phyloP scores from a whole-genome alignment of 345 rosid genomes.

The Microcos paniculata region DNA sequence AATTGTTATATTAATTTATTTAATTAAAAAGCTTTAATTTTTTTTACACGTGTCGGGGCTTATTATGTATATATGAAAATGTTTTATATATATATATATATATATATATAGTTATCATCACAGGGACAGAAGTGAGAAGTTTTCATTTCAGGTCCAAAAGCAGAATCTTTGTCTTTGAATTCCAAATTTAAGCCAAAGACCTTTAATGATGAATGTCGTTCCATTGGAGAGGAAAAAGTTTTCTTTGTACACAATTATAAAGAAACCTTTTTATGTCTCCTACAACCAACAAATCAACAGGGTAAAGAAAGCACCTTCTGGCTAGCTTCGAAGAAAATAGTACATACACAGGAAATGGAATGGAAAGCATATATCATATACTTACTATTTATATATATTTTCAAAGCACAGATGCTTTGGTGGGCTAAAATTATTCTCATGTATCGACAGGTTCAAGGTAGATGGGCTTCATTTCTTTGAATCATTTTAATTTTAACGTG shows the following conservation, averaged over 20 bases:
- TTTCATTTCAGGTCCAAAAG: neutral
- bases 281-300: neutral
- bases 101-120: neutral
- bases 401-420: conserved; percentile 6
- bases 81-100: too few relatives aligned
- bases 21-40: too few relatives aligned
- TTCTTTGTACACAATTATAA: neutral
- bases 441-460: neutral
- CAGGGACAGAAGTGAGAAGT: too few relatives aligned
- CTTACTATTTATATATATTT: neutral
- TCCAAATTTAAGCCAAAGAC: neutral
- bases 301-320: conserved; percentile 2
- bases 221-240: neutral
- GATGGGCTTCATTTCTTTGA: neutral
- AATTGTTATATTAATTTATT: too few relatives aligned
- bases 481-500: conserved; percentile 8
- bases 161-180: conserved; percentile 9
- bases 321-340: neutral
- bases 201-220: conserved; percentile 16
- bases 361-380: neutral
- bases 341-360: neutral
- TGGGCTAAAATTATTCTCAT: conserved; percentile 5
- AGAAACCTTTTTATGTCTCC: conserved; percentile 8
- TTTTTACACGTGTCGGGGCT: neutral
- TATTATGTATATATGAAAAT: too few relatives aligned